phyloP scores from a whole-genome alignment of 768 basidiomycete species.

The Pulveroboletus sp. region DNA sequence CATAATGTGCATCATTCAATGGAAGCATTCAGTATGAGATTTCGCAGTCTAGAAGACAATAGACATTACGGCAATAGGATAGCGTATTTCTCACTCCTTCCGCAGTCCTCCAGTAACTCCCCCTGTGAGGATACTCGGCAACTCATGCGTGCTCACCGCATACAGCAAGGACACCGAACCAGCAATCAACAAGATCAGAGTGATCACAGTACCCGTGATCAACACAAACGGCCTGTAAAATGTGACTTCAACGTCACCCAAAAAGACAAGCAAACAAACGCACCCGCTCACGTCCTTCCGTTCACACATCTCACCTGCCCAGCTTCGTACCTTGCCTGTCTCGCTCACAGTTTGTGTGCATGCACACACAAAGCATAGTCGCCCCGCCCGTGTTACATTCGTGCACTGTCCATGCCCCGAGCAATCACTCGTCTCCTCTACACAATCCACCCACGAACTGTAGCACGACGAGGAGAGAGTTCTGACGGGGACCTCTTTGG shows the following conservation, averaged over 20 bases:
- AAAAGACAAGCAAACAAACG: conserved; percentile 33
- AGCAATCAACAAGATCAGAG: conserved; percentile 60
- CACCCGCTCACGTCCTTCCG: conserved; percentile 79
- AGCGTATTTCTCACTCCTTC: conserved; percentile 42
- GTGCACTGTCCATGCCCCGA: conserved; percentile 71
- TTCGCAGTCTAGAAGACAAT: background rate
- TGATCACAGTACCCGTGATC: conserved; percentile 64
- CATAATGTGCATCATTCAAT: no score
- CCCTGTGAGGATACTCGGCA: conserved; percentile 75
- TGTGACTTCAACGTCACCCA: background rate
- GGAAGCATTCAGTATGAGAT: background rate
- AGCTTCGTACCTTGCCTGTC: conserved; percentile 55
- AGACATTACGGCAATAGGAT: conserved; percentile 1
- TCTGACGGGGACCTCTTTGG: conserved; percentile 57
- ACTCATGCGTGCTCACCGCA: conserved; percentile 53
- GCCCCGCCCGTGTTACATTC: conserved; percentile 55
- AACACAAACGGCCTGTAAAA: conserved; percentile 66
- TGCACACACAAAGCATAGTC: conserved; percentile 46
- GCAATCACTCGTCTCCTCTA: conserved; percentile 61
- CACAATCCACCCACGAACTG: conserved; percentile 50
- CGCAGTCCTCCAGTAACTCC: conserved; percentile 48
- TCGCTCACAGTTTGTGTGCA: conserved; percentile 49
- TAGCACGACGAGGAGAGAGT: conserved; percentile 66
- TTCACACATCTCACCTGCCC: conserved; percentile 78
- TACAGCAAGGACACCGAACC: conserved; percentile 68